Percentiles rank a stretch among this genome's conserved stretches.
These are phyloP conservation scores for Aureobasidium sp. DNA, from an alignment of 2,329 filamentous ascomycete species.

Conservation along the genomic window DNA sequence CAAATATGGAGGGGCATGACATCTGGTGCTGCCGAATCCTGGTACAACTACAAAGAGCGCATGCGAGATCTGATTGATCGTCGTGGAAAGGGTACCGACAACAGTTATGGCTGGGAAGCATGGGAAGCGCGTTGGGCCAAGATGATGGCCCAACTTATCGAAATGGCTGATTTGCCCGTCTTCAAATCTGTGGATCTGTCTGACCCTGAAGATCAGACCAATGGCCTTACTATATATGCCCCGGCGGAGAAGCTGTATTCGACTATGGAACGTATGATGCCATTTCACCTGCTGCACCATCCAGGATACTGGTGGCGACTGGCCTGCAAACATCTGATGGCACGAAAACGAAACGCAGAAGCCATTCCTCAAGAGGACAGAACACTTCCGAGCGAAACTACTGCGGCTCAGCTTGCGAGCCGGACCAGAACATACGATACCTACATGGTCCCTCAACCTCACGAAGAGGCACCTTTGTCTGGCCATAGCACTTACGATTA, in stretches of 20 bases:
- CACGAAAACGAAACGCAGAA: constrained; percentile 44
- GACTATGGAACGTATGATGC: constrained; percentile 43
- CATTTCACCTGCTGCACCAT: constrained; percentile 56
- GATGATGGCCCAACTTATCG: constrained; percentile 54
- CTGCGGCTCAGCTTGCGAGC: constrained; percentile 48
- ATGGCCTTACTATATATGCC: constrained; percentile 34
- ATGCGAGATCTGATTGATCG: constrained; percentile 73
- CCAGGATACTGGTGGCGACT: constrained; percentile 55
- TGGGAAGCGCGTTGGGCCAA: constrained; percentile 75
- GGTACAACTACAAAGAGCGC: constrained; percentile 68
- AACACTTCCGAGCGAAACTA: constrained; percentile 47
- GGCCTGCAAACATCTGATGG: constrained; percentile 45
- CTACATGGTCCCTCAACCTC: constrained; percentile 54
- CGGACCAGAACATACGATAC: constrained; percentile 51
- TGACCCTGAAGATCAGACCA: constrained; percentile 17
- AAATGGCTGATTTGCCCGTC: constrained; percentile 43
- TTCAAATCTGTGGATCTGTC: constrained; percentile 27
- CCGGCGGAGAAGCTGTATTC: constrained; percentile 46
- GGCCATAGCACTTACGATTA: constrained; percentile 45
- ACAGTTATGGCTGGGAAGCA: constrained; percentile 79
- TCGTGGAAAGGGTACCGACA: constrained; percentile 74
- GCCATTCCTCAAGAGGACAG: constrained; percentile 55
- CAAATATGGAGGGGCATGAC: constrained; percentile 72
- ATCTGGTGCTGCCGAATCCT: constrained; percentile 72
- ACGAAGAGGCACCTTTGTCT: constrained; percentile 45